Evolutionary conservation across 192 early-diverging fungal species (phyloP).

Genomic region (Umbelopsis sp.): DNA sequence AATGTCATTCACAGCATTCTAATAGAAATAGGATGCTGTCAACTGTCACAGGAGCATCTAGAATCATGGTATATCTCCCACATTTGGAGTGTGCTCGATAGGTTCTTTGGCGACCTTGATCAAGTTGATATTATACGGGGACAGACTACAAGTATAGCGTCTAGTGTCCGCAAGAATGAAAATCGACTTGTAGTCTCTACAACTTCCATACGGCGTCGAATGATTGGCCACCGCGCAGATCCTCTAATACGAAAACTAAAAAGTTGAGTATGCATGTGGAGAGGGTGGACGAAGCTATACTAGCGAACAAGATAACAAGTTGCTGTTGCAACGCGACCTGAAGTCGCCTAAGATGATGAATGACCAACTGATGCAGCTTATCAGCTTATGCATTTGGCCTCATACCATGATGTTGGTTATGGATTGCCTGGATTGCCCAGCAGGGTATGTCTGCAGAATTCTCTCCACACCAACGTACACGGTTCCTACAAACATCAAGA

Average conservation of each 20-base stretch:
- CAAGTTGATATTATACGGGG: neutral
- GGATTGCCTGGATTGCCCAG: too few species aligned
- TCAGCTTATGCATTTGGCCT: neutral
- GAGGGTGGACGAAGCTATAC: neutral
- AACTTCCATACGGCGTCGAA: neutral
- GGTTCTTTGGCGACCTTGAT: neutral
- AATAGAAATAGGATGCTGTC: neutral
- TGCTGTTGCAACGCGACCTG: neutral
- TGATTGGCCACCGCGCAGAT: neutral
- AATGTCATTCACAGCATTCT: neutral
- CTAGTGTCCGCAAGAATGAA: neutral
- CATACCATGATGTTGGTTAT: too few species aligned
- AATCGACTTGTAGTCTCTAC: neutral
- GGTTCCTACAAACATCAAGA: too few species aligned
- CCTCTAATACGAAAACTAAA: neutral
- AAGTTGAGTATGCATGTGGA: neutral
- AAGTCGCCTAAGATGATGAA: neutral
- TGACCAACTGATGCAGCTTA: neutral
- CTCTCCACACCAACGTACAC: too few species aligned
- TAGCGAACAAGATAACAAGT: neutral
- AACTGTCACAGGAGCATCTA: neutral
- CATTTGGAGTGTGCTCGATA: neutral
- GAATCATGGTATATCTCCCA: neutral
- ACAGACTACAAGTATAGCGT: neutral
- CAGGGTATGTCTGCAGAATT: too few species aligned